Evolutionary conservation across 768 basidiomycete species (phyloP).

Genomic region (Suillus cothurnatus): DNA sequence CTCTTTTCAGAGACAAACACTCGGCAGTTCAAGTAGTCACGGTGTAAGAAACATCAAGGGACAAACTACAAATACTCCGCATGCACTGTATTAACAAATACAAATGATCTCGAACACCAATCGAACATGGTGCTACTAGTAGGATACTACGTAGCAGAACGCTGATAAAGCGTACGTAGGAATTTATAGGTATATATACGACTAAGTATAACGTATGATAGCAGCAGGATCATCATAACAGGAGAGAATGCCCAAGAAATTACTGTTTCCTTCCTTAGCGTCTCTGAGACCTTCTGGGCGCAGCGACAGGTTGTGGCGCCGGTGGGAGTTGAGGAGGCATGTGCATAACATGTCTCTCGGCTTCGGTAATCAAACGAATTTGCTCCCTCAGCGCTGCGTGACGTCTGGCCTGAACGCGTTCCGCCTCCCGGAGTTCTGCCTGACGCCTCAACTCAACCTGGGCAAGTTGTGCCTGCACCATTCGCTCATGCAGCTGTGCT

Average conservation of each 20-base stretch:
- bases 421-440: neutral
- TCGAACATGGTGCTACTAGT: neutral
- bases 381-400: neutral
- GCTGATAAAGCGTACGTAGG: neutral
- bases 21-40: too few relatives aligned
- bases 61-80: too few relatives aligned
- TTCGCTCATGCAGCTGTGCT: neutral
- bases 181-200: constrained; percentile 1
- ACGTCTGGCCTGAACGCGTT: neutral
- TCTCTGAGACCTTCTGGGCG: neutral
- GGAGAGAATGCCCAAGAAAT: neutral
- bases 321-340: neutral
- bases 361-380: neutral
- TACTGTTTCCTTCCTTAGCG: neutral
- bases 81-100: neutral
- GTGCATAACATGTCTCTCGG: neutral
- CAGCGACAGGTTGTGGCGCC: neutral
- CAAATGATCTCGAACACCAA: neutral
- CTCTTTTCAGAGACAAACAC: too few relatives aligned
- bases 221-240: neutral
- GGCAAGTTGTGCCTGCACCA: neutral
- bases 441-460: neutral
- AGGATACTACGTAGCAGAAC: neutral
- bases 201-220: constrained; percentile 1
- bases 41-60: too few relatives aligned